Evolutionary conservation across 1,284 basidiomycete genomes (phyloP), one percentile per base, ranked within the genome.

Genomic region (Sanghuangporus baumii): DNA sequence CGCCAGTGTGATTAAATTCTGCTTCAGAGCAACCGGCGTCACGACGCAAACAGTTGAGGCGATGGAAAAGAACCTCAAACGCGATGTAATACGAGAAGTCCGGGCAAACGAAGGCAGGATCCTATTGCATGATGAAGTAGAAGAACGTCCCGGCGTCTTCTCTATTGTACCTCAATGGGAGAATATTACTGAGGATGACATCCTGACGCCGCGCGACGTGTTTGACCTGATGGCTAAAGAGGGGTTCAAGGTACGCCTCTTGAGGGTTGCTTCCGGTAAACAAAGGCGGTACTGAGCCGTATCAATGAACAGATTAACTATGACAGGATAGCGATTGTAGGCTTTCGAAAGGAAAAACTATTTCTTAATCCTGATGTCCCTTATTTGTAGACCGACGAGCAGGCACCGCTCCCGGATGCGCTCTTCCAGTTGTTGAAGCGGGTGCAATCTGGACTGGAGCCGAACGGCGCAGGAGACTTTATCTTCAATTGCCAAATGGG

Each of bases 91-190:
- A 20, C 79, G 82, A 2, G 97, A 99, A 74, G 81, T 96, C 34
- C 78, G 80, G 54, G 75, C 80, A 58, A 84, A 88, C n/a, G 76
- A 83, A 34, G 95, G 96, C 2, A 86, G 93, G 36, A 86, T 99
- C 41, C 78, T 99, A 3, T 80, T 96, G 1, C 97, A 99, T 68
- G 97, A 99, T 71, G 97, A 99, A 76, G 85, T 96, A 6, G 95
- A 98, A 74, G 94, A 95, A 65, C 84, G 91, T 36, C 91, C 94
- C 0, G 96, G 96, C 1, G 83, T 87, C 2, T 99, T 96, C 75
- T 85, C 87, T 23, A 90, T 96, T 68, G 87, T 94, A 54, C 92
- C 93, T 0, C 81, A 89, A 54, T 97, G 94, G 96, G 94, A 96
- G 74, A 86, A 83, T 6, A 88, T 96, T 31, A 78, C 83, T 2